These are phyloP conservation scores for Parachaetomium inaequale DNA, from an alignment of 495 filamentous ascomycete genomes.

Conservation along the genomic window DNA sequence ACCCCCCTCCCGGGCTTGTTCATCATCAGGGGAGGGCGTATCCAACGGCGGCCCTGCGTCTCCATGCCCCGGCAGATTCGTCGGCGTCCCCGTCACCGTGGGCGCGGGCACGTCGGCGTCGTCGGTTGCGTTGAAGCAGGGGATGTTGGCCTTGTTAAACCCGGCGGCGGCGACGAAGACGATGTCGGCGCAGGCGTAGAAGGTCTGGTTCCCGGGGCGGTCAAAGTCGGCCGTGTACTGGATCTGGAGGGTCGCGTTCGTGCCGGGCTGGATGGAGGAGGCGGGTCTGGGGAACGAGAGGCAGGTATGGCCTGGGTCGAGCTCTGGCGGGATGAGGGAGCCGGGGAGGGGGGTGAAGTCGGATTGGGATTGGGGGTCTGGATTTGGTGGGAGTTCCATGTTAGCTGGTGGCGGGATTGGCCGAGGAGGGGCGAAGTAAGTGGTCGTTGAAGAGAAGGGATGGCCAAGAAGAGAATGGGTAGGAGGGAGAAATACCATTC, in stretches of 20 bases:
- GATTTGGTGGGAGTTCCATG: neutral
- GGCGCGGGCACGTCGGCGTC: constrained; percentile 20
- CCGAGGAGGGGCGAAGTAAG: too few relatives aligned
- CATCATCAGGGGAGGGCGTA: neutral
- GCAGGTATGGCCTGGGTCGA: constrained; percentile 48
- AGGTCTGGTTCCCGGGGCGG: constrained; percentile 45
- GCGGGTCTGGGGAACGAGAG: constrained; percentile 32
- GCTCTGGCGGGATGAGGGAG: constrained; percentile 34
- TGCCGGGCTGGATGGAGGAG: constrained; percentile 28
- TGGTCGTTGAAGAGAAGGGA: neutral
- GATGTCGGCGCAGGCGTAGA: constrained; percentile 53
- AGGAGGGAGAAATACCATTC: neutral
- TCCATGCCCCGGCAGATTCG: constrained; percentile 14
- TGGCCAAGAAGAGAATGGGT: neutral
- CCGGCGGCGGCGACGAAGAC: constrained; percentile 37
- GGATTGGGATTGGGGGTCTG: constrained; percentile 22
- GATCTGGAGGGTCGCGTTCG: constrained; percentile 51
- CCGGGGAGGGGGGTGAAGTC: constrained; percentile 34
- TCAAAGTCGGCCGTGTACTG: constrained; percentile 47
- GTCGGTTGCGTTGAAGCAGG: constrained; percentile 50
- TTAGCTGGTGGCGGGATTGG: neutral
- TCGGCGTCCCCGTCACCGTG: constrained; percentile 13
- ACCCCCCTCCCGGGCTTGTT: neutral
- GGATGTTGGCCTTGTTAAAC: constrained; percentile 35
- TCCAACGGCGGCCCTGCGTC: constrained; percentile 16